These are phyloP conservation scores for Carex cristatella DNA, from an alignment of 176 grass and related monocot species.

Conservation along the genomic window DNA sequence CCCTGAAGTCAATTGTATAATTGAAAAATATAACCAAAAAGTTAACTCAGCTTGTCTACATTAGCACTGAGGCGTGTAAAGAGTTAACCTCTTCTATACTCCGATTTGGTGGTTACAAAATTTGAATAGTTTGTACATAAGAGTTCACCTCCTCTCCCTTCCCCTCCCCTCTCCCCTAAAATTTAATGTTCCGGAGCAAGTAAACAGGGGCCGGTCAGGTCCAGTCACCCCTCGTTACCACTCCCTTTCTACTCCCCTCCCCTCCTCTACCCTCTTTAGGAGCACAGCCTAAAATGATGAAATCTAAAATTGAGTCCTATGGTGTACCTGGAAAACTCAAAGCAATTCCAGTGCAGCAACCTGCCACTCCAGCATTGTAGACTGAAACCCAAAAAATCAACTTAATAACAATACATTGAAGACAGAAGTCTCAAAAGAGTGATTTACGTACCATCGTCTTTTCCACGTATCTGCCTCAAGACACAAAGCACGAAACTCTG, in stretches of 20 bases:
- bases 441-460: constrained; percentile 75
- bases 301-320: background rate
- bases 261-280: no score
- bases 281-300: background rate
- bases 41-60: background rate
- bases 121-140: no score
- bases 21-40: background rate
- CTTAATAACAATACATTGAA: constrained; percentile 17
- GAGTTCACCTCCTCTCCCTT: no score
- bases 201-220: no score
- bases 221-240: no score
- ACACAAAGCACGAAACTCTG: constrained; percentile 89
- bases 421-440: background rate
- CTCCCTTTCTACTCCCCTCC: no score
- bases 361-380: constrained; percentile 77
- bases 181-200: no score
- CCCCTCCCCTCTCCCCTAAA: no score
- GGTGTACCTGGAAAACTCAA: constrained; percentile 87
- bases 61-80: background rate
- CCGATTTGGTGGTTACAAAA: no score
- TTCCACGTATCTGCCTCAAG: constrained; percentile 78
- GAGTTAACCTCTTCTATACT: no score
- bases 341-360: constrained; percentile 87
- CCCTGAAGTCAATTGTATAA: background rate
- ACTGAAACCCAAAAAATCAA: constrained; percentile 39